phyloP scores from a whole-genome alignment of 2,329 filamentous ascomycete genomes.

The Purpureocillium takamizusanense region DNA sequence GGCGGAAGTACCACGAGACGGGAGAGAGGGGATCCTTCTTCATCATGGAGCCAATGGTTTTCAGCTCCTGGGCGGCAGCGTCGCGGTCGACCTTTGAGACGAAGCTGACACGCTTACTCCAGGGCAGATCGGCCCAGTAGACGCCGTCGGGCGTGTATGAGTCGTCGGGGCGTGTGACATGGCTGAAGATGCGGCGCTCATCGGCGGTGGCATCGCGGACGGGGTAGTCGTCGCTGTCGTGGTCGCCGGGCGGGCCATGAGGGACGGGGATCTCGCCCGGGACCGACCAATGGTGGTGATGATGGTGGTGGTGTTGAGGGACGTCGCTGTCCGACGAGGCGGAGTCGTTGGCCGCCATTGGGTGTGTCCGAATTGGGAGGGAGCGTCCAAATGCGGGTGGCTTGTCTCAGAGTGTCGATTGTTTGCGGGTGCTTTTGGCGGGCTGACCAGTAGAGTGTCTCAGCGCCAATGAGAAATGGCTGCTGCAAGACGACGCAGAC shows the following conservation, averaged over 20 bases:
- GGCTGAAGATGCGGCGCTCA: constrained; percentile 59
- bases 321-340: constrained; percentile 3
- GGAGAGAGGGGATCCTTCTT: constrained; percentile 82
- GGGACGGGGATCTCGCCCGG: constrained; percentile 46
- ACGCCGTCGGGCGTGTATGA: constrained; percentile 71
- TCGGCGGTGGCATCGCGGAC: constrained; percentile 32
- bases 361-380: neutral
- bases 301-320: constrained; percentile 9
- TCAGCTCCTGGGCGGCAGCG: constrained; percentile 61
- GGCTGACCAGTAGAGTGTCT: too few relatives aligned
- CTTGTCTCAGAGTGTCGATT: too few relatives aligned
- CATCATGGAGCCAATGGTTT: constrained; percentile 64
- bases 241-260: constrained; percentile 36
- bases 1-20: constrained; percentile 77
- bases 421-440: too few relatives aligned
- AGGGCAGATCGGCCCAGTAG: constrained; percentile 87
- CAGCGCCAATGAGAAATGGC: too few relatives aligned
- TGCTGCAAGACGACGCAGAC: too few relatives aligned
- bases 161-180: constrained; percentile 80
- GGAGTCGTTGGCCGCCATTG: constrained; percentile 2
- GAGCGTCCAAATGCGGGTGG: neutral
- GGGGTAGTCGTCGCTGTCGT: constrained; percentile 38
- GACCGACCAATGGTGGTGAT: constrained; percentile 25
- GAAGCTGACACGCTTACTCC: constrained; percentile 63
- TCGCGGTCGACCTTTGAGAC: constrained; percentile 62